phyloP scores from a whole-genome alignment of 176 grass and related monocot species.

The Juncus effusus region DNA sequence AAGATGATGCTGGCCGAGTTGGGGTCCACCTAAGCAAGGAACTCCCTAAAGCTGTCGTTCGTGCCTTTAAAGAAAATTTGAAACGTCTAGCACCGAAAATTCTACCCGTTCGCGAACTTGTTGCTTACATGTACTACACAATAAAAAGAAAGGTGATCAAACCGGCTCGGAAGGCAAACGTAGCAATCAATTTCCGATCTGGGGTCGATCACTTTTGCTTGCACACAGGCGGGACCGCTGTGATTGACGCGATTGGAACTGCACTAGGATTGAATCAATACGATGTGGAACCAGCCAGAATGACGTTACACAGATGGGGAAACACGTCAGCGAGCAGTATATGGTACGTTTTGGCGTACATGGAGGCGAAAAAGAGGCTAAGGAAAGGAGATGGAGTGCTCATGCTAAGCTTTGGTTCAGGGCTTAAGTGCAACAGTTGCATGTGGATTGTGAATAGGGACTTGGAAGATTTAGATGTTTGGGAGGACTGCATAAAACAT shows the following conservation, averaged over 20 bases:
- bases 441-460: conserved; percentile 70
- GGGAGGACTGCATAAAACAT: conserved; percentile 59
- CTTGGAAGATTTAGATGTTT: conserved; percentile 48
- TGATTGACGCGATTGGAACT: conserved; percentile 61
- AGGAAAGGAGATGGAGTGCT: conserved; percentile 55
- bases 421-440: conserved; percentile 92
- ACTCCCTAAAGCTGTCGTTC: conserved; percentile 68
- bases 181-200: conserved; percentile 57
- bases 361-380: conserved; percentile 71
- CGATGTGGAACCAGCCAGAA: conserved; percentile 71
- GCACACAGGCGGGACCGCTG: conserved; percentile 76
- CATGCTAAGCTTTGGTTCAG: conserved; percentile 79
- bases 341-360: conserved; percentile 88
- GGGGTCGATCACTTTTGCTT: conserved; percentile 94
- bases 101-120: conserved; percentile 51
- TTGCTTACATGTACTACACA: conserved; percentile 26
- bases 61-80: conserved; percentile 72
- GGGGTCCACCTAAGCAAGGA: conserved; percentile 83
- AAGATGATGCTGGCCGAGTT: conserved; percentile 62
- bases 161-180: background rate
- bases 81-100: conserved; percentile 50
- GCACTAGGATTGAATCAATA: conserved; percentile 41
- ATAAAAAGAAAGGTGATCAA: conserved; percentile 43
- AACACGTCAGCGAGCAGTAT: conserved; percentile 94
- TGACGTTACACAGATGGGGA: conserved; percentile 93